Percentiles rank a stretch among this genome's conserved stretches.
Conservation (phyloP, 2,329 filamentous ascomycete species). For the Aspergillus ochraceus region DNA sequence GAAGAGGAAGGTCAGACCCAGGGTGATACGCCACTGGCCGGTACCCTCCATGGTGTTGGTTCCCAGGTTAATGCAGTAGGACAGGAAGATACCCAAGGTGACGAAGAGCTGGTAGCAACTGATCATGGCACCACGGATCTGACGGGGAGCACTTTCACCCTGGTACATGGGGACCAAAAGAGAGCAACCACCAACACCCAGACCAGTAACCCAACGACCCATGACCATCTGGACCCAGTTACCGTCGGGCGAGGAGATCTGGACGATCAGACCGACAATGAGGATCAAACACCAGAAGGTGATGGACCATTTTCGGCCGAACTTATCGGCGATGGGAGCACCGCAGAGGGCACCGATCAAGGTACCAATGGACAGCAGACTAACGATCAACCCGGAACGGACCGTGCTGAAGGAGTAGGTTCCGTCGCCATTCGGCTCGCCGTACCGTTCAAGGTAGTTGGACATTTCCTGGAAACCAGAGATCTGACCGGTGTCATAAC, state of each 20-base stretch:
- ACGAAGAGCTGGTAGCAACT: conserved; percentile 51
- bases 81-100: conserved; percentile 48
- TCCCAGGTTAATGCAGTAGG: conserved; percentile 48
- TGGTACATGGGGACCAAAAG: conserved; percentile 50
- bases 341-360: conserved; percentile 42
- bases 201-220: conserved; percentile 45
- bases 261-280: conserved; percentile 44
- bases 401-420: conserved; percentile 40
- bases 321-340: conserved; percentile 42
- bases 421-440: conserved; percentile 31
- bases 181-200: conserved; percentile 47
- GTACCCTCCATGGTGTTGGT: conserved; percentile 40
- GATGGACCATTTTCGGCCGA: conserved; percentile 47
- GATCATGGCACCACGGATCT: conserved; percentile 49
- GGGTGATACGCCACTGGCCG: conserved; percentile 52
- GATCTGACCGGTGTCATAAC: conserved; percentile 49
- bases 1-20: conserved; percentile 60
- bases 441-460: conserved; percentile 43
- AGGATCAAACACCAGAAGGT: conserved; percentile 42
- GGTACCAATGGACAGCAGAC: conserved; percentile 45
- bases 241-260: conserved; percentile 39
- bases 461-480: conserved; percentile 45
- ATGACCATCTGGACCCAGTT: conserved; percentile 46
- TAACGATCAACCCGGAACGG: conserved; percentile 45
- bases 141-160: conserved; percentile 46